Evolutionary conservation across 1,284 basidiomycete species (phyloP).

Genomic region (Wallemia ichthyophaga): DNA sequence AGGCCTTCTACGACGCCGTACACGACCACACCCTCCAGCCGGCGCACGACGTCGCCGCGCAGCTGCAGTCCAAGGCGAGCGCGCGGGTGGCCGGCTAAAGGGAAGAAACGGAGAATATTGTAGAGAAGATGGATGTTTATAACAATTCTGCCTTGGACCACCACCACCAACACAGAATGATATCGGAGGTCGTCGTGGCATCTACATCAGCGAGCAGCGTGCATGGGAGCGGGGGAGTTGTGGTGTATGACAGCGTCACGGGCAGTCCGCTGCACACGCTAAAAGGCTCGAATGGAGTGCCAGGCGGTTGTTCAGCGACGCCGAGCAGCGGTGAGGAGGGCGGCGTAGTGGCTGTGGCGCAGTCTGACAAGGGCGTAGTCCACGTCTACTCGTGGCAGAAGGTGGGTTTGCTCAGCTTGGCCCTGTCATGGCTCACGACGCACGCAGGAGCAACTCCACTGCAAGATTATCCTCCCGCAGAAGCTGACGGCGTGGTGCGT

Average conservation of each 20-base stretch:
- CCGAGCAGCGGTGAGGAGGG: constrained; percentile 16
- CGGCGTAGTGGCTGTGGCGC: constrained; percentile 40
- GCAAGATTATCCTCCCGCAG: constrained; percentile 68
- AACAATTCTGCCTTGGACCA: no score
- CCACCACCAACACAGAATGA: neutral
- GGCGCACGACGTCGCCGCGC: neutral
- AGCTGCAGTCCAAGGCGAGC: neutral
- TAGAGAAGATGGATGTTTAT: no score
- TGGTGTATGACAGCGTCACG: neutral
- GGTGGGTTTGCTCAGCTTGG: constrained; percentile 16
- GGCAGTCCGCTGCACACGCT: neutral
- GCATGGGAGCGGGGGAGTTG: neutral
- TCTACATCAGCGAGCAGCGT: neutral
- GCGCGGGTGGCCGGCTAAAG: no score
- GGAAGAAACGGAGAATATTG: no score
- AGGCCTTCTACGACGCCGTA: neutral
- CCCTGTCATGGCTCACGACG: neutral
- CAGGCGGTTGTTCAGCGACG: neutral
- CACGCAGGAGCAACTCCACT: constrained; percentile 46
- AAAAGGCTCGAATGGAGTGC: neutral
- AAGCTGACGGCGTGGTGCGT: constrained; percentile 38
- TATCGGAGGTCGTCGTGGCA: neutral
- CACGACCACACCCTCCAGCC: neutral
- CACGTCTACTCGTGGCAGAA: constrained; percentile 61
- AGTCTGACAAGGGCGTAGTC: constrained; percentile 45